phyloP scores from a whole-genome alignment of 2,329 filamentous ascomycete species.

The Pseudogymnoascus sp. region DNA sequence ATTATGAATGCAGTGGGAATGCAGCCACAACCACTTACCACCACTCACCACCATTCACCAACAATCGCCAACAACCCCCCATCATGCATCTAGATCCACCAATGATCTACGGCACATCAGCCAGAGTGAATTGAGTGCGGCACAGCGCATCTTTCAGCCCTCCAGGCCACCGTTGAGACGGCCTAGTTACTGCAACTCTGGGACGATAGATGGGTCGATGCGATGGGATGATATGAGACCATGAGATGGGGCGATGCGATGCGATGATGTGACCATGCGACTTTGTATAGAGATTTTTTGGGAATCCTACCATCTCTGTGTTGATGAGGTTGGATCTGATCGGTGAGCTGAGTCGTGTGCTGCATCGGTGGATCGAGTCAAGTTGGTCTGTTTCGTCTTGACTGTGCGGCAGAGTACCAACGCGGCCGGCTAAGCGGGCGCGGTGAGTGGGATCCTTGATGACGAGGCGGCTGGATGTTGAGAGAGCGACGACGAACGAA shows the following conservation, averaged over 20 bases:
- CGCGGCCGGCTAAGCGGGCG: neutral
- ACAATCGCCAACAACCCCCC: constrained; percentile 4
- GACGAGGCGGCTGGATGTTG: neutral
- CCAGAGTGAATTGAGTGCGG: neutral
- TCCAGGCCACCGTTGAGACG: neutral
- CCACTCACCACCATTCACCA: neutral
- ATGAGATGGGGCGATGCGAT: too few species aligned
- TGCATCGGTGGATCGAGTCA: neutral
- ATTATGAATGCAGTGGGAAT: neutral
- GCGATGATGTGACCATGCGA: too few species aligned
- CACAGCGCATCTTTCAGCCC: constrained; percentile 24
- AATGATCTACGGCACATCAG: constrained; percentile 16
- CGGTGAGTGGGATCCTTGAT: neutral
- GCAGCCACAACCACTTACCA: neutral
- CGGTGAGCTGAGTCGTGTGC: constrained; percentile 5
- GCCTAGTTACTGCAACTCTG: neutral
- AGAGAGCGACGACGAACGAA: neutral
- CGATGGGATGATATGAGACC: neutral
- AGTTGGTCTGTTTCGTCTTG: neutral
- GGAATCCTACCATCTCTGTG: neutral
- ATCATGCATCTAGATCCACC: constrained; percentile 13
- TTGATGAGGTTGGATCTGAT: neutral
- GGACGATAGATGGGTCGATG: neutral
- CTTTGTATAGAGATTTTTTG: neutral
- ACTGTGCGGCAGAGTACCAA: neutral